Evolutionary conservation across 192 early-diverging fungal species (phyloP).

Genomic region (Coemansia sp.): DNA sequence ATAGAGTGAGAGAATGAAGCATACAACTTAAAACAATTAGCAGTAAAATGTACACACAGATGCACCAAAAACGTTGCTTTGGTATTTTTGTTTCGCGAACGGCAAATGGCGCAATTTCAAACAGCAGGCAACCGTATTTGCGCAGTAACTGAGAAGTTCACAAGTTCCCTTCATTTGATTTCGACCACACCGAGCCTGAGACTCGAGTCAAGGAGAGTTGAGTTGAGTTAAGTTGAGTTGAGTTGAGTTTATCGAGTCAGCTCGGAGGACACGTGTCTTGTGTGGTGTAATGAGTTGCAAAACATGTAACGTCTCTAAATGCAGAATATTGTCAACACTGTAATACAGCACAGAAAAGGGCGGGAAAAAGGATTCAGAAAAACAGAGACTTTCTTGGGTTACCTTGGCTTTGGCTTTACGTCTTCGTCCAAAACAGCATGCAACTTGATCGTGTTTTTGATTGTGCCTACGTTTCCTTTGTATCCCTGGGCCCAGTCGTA

Average conservation of each 20-base stretch:
- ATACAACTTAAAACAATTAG: not conserved
- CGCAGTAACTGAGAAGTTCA: not conserved
- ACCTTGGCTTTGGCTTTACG: slow-evolving; percentile 70
- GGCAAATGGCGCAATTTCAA: not conserved
- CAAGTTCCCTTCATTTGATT: no score
- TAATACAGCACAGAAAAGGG: no score
- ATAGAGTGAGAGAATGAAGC: not conserved
- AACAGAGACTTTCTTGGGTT: no score
- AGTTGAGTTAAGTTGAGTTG: no score
- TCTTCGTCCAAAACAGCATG: slow-evolving; percentile 78
- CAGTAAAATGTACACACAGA: not conserved
- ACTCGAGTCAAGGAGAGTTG: no score
- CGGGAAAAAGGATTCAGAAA: no score
- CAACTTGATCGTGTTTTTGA: slow-evolving; percentile 75
- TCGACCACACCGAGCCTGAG: no score
- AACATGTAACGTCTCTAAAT: no score
- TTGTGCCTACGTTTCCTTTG: slow-evolving; percentile 60
- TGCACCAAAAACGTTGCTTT: not conserved
- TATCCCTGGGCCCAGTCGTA: slow-evolving; percentile 89
- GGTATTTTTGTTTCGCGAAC: not conserved
- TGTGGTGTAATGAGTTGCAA: no score
- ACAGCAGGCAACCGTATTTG: not conserved
- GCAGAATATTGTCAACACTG: no score
- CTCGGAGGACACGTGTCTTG: no score
- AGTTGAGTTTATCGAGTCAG: no score